Evolutionary conservation across 2,329 filamentous ascomycete genomes (phyloP), one percentile per base, ranked within the genome.

Genomic region (Amylocarpus encephaloides): DNA sequence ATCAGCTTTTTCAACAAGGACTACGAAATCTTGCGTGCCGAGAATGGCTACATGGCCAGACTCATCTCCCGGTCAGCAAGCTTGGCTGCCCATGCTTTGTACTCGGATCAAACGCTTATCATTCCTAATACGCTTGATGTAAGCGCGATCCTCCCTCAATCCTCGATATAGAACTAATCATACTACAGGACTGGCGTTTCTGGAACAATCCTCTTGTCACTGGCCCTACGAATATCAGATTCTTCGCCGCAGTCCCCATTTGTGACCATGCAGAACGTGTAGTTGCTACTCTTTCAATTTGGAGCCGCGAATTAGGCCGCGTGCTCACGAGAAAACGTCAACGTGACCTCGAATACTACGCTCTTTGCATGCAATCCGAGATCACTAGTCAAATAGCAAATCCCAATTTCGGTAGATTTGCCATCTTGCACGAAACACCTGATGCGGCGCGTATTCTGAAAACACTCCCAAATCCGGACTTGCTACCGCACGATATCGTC

Each of bases 241-340:
- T 70, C 48, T 68, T 67, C 38, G 67, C 65, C n/a, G 68, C 63
- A 10, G 64, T 65, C 19, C 68, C 67, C 6, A 55, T 70, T 33
- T 50, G 67, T 12, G 61, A 62, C 29, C 43, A 56, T 16, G 60
- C 61, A 43, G 63, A 63, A 43, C 55, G 59, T 29, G 53, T 56
- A 12, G 53, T 68, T 30, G 67, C 63, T 4, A 64, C 66, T 5
- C 61, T 69, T 43, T 57, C 63, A 6, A 54, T 68, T 6, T 66
- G 63, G 43, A 55, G 59, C 43, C 58, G 54, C 6, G 34, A 58
- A 13, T 7, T 7, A 26, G 22, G 22, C 7, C 7, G 4, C 22
- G 7, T 26, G 22, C 22, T 7, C 22, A 4, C 22, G 4, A 26
- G 22, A 26, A 4, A 26, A 26, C 22, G 22, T 26, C 22, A 26